Conservation (phyloP, 2,329 filamentous ascomycete species). For the Paracoccidioides brasiliensis region DNA sequence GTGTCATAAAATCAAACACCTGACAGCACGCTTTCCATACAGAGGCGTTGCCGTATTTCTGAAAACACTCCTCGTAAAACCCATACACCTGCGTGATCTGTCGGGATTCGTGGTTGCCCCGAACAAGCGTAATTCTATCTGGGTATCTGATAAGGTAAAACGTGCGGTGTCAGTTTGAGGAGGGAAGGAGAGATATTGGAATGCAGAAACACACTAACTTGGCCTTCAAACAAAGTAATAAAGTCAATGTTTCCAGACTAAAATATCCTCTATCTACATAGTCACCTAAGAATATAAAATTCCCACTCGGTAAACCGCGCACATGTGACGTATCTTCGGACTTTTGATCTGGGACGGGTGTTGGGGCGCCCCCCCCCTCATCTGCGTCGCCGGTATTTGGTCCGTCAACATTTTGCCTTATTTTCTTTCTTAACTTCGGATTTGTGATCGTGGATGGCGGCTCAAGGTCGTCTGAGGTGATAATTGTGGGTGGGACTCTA, state of each 20-base stretch:
- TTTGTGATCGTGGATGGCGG: conserved; percentile 80
- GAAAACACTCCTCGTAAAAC: conserved; percentile 65
- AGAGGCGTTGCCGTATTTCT: conserved; percentile 64
- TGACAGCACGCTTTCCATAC: conserved; percentile 71
- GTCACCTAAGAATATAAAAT: conserved; percentile 61
- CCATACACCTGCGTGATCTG: conserved; percentile 69
- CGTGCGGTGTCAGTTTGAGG: background rate
- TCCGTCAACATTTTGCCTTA: conserved; percentile 42
- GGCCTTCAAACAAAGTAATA: conserved; percentile 59
- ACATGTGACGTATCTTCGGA: conserved; percentile 13
- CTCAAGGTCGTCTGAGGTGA: conserved; percentile 84
- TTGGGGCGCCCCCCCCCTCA: conserved; percentile 17
- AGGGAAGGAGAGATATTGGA: background rate
- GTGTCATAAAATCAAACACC: conserved; percentile 63
- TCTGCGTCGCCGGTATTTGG: conserved; percentile 19
- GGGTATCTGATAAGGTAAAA: conserved; percentile 42
- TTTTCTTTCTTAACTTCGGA: conserved; percentile 73
- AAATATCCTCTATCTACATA: conserved; percentile 66
- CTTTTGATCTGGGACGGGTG: conserved; percentile 15
- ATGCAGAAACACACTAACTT: conserved; percentile 37
- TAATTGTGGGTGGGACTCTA: conserved; percentile 56
- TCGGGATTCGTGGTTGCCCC: conserved; percentile 63
- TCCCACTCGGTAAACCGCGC: conserved; percentile 42
- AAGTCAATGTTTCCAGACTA: conserved; percentile 58
- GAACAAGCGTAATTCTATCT: conserved; percentile 58